These are phyloP conservation scores for Citrus sp. DNA, from an alignment of 345 rosid species.

Conservation along the genomic window DNA sequence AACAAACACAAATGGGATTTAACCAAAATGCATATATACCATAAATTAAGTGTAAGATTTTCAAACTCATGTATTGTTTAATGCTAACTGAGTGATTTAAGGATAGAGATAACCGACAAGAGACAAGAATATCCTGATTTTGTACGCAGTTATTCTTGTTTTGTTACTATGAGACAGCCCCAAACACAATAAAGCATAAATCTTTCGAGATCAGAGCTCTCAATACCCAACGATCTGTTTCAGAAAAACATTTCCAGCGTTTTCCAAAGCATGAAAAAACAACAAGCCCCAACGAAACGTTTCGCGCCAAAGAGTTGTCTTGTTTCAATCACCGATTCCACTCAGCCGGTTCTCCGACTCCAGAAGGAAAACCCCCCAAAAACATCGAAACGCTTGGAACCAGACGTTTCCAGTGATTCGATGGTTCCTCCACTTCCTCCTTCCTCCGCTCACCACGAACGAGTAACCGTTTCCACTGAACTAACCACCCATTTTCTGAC, in stretches of 20 bases:
- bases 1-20: not conserved
- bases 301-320: not conserved
- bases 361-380: not conserved
- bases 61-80: conserved; percentile 3
- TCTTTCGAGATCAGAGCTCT: conserved; percentile 69
- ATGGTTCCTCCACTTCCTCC: not conserved
- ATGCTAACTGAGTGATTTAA: conserved; percentile 24
- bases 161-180: conserved; percentile 42
- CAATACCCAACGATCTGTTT: conserved; percentile 49
- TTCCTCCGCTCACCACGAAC: not conserved
- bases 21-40: conserved; percentile 13
- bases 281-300: conserved; percentile 2
- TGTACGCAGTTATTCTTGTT: conserved; percentile 38
- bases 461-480: conserved; percentile 28
- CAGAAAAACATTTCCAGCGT: conserved; percentile 8
- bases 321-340: not conserved
- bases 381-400: conserved; percentile 4
- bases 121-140: conserved; percentile 37
- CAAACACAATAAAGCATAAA: conserved; percentile 56
- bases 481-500: conserved; percentile 14
- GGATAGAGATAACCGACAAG: conserved; percentile 30
- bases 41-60: conserved; percentile 4
- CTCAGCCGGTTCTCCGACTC: not conserved
- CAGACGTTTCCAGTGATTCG: conserved; percentile 9
- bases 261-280: conserved; percentile 3